Base-by-base conservation (phyloP, 1,284 basidiomycete species). In the Inonotus obliquus region DNA sequence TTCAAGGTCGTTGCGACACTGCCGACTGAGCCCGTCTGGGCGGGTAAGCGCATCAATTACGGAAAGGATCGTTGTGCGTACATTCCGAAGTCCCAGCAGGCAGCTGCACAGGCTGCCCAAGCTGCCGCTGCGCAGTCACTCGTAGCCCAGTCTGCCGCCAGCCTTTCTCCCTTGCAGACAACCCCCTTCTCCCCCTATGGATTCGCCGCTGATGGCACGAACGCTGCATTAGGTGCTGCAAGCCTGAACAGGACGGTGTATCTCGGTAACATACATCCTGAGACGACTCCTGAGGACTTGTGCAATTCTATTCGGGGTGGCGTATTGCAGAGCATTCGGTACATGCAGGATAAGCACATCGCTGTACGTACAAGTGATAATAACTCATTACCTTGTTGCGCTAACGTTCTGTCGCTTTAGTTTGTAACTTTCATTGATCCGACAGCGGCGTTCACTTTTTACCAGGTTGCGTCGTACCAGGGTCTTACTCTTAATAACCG, bases 61-160 rank as follows among this genome's bases (percentile, higher is more conserved):
- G 95, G 95, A 71, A 96, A 96, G 75, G 92, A 96, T 71, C 91
- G 94, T 65, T 96, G 94, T 67, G 95, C 95, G 10, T 97, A 97
- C 71, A 92, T 94, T 51, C 92, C 91, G 56, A 94, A 93, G 75
- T 91, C 89, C 7, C 91, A 94, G 71, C 92, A 94, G 73, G 87
- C 84, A 0, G 89, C 89, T 23, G 89, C 89, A 5, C 89, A 90
- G 67, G 87, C 88, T 61, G 89, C 89, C 19, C 89, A 91, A 69
- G 87, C 86, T 19, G 89, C 87, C n/a, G 89, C 89, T 11, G 89
- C 89, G 0, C 89, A 91, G 70, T 87, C 87, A 3, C 81, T 91
- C 53, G 86, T 91, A 27, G 82, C 85, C 14, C 83, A 87, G 63
- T 60, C 78, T 1, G 80, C 75, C 65, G 68, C 69, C 14, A 61